phyloP scores from a whole-genome alignment of 2,329 filamentous ascomycete species.

The Fusarium cyanostomum region DNA sequence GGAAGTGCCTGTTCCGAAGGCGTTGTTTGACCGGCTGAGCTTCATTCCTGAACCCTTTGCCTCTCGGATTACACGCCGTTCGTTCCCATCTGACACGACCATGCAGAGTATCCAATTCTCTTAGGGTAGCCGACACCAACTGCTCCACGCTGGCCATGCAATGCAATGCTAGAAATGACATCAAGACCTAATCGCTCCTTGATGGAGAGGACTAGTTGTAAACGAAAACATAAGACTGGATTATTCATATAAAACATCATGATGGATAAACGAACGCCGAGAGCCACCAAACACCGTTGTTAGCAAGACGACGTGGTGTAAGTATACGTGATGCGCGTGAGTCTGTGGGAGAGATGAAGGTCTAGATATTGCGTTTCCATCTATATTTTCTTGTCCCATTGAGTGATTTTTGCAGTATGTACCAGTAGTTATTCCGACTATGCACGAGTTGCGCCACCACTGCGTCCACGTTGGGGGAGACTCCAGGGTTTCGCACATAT shows the following conservation, averaged over 20 bases:
- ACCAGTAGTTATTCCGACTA: slow-evolving; percentile 32
- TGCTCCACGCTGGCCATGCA: slow-evolving; percentile 14
- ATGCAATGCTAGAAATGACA: slow-evolving; percentile 19
- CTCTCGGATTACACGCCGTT: slow-evolving; percentile 13
- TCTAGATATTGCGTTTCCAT: slow-evolving; percentile 5
- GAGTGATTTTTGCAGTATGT: slow-evolving; percentile 21
- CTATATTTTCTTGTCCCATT: slow-evolving; percentile 9
- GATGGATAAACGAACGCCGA: not conserved
- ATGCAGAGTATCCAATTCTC: slow-evolving; percentile 1
- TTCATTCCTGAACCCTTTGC: not conserved
- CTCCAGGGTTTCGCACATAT: slow-evolving; percentile 77
- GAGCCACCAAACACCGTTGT: slow-evolving; percentile 23
- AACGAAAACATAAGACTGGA: slow-evolving; percentile 1
- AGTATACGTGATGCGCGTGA: slow-evolving; percentile 25
- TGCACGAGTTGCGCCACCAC: slow-evolving; percentile 37
- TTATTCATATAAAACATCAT: slow-evolving; percentile 30
- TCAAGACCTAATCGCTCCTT: slow-evolving; percentile 5
- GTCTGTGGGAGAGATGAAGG: slow-evolving; percentile 10
- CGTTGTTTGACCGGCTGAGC: not conserved
- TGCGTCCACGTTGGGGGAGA: slow-evolving; percentile 64
- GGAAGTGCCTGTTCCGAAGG: not conserved
- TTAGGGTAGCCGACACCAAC: slow-evolving; percentile 6
- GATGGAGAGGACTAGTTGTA: slow-evolving; percentile 8
- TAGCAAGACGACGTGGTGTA: not conserved
- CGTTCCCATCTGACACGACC: slow-evolving; percentile 1